Evolutionary conservation across 306 rosid genomes (phyloP), one percentile per base, ranked within the genome.

Genomic region (Pyrus bretschneideri): DNA sequence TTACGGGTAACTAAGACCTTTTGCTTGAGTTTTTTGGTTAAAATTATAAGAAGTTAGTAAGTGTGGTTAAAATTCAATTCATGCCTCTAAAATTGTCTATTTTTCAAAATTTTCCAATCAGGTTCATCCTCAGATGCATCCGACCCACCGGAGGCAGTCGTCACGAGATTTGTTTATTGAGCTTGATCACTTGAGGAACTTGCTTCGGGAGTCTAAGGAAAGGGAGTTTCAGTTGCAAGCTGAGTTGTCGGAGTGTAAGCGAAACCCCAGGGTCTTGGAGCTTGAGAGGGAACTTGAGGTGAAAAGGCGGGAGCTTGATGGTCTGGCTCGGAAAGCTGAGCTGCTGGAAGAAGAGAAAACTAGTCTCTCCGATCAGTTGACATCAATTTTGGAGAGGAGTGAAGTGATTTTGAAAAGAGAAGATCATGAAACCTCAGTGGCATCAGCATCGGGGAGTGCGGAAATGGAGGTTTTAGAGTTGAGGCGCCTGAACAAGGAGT

Each of bases 381-480:
- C 78, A 0, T 73, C 85, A 70, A 83, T 80, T 69, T 60, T 82
- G 10, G 95, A 72, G 54, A 86, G 69, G 82, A 83, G 55, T 17
- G 91, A 86, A 64, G 45, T 64, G 49, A 72, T 46, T 4, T 77
- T 44, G 66, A 86, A 78, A 78, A 87, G 61, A 58, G 91, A 74
- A 59, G 71, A 69, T 1, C 75, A 81, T 15, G 86, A 82, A 46
- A 51, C 75, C 63, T 70, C 73, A 4, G 38, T 42, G 23, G 27
- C 67, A 71, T 30, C 57, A 21, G 67, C 79, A 0, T 66, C 85
- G 12, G 83, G 82, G 67, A 84, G 81, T 73, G 86, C 83, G 73
- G 98, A 94, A 77, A 86, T 94, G 64, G 97, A 94, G 62, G 93
- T 94, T 77, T 90, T 94, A 27, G 97, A 94, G 76, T 76, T 94